Evolutionary conservation across 1,284 basidiomycete genomes (phyloP).

Genomic region (Limonomyces culmigenus): DNA sequence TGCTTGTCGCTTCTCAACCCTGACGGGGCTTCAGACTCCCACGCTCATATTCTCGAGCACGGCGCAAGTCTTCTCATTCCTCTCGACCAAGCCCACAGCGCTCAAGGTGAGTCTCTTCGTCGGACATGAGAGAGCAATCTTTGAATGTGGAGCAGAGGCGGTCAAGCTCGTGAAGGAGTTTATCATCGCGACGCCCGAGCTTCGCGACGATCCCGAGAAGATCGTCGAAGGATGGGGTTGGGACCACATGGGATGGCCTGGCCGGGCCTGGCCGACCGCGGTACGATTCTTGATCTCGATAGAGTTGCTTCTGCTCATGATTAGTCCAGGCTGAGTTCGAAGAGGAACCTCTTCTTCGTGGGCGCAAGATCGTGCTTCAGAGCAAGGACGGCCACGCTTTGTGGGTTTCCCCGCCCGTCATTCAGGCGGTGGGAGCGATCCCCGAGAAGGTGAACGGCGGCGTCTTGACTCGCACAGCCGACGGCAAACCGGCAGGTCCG

Average conservation of each 20-base stretch:
- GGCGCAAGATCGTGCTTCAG: constrained; percentile 56
- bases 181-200: constrained; percentile 39
- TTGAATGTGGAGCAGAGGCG: constrained; percentile 26
- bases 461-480: constrained; percentile 59
- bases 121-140: constrained; percentile 1
- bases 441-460: constrained; percentile 64
- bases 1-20: constrained; percentile 2
- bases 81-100: constrained; percentile 45
- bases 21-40: constrained; percentile 40
- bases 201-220: constrained; percentile 34
- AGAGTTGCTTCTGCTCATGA: background rate
- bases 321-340: constrained; percentile 51
- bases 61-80: constrained; percentile 48
- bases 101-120: constrained; percentile 27
- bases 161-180: constrained; percentile 47
- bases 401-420: constrained; percentile 60
- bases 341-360: constrained; percentile 43
- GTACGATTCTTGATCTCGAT: constrained; percentile 23
- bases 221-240: constrained; percentile 77
- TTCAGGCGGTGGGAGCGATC: constrained; percentile 43
- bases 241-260: constrained; percentile 76
- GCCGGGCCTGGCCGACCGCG: constrained; percentile 54
- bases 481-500: too few species aligned
- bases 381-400: constrained; percentile 83
- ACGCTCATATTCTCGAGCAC: constrained; percentile 66